Evolutionary conservation across 2,329 filamentous ascomycete species (phyloP), one percentile per base, ranked within the genome.

Genomic region (Neopestalotiopsis sp.): DNA sequence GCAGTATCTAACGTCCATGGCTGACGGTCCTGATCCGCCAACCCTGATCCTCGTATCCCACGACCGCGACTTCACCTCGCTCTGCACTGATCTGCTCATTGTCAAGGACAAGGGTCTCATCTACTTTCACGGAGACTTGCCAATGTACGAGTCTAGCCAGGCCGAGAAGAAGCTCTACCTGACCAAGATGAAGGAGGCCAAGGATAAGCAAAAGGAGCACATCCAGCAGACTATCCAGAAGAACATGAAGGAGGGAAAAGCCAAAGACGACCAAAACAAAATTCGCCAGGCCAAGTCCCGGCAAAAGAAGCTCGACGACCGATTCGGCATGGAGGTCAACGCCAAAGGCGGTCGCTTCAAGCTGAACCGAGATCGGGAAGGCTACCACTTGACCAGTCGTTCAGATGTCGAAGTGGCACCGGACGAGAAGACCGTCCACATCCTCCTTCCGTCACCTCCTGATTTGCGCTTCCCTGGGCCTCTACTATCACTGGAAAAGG

Each of bases 11-110:
- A 83, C 86, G 49, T 81, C 85, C 1, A 78, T 91, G 2, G 84
- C 84, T 4, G 86, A 89, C 24, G 78, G 78, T 0, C 81, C 84
- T 0, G 80, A 84, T 2, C 88, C 87, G 0, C 88, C 88, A 0
- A 96, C 93, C 0, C 84, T 96, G 1, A 84, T 97, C 17, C 83
- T 96, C 1, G 93, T 96, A 2, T 96, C 94, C 0, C 94, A 97
- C 80, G 94, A 97, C 78, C 88, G 94, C 17, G 91, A 92, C 72
- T 97, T 97, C 76, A 88, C 91, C 62, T 91, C 94, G 65, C 87
- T 90, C 0, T 91, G 94, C 71, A 94, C 91, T 9, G 92, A 97
- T 78, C 86, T 95, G 2, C 84, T 97, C 28, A 89, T 97, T 42
- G 81, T 97, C 24, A 90, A 90, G 38, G 91, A 95, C 68, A 90